These are phyloP conservation scores for Aspergillus quadrilineatus DNA, from an alignment of 2,329 filamentous ascomycete genomes.

Conservation along the genomic window DNA sequence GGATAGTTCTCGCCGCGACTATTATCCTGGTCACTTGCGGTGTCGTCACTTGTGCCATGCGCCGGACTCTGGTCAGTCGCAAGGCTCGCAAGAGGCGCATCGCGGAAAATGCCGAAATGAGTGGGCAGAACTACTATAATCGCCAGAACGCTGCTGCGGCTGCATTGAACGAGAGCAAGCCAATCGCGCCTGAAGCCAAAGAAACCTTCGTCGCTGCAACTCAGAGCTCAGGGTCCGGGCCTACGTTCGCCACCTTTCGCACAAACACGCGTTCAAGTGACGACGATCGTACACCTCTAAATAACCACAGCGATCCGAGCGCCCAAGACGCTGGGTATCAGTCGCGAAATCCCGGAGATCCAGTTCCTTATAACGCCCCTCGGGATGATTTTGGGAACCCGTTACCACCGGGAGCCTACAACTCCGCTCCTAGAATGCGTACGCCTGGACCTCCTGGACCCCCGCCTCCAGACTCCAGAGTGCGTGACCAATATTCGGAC, in stretches of 20 bases:
- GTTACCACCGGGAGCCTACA: slow-evolving; percentile 34
- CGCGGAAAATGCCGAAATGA: slow-evolving; percentile 95
- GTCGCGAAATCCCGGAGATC: slow-evolving; percentile 28
- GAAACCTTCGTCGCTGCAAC: slow-evolving; percentile 57
- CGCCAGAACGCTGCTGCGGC: slow-evolving; percentile 48
- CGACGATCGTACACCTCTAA: slow-evolving; percentile 44
- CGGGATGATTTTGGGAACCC: slow-evolving; percentile 44
- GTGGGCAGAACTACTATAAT: slow-evolving; percentile 86
- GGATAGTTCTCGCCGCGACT: slow-evolving; percentile 85
- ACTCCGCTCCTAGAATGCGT: slow-evolving; percentile 36
- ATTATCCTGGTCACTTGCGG: slow-evolving; percentile 78
- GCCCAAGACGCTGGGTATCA: slow-evolving; percentile 30
- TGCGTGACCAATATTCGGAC: slow-evolving; percentile 50
- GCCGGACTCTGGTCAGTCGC: slow-evolving; percentile 82
- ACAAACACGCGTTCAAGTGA: slow-evolving; percentile 35
- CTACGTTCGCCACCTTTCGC: slow-evolving; percentile 49
- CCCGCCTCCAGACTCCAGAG: slow-evolving; percentile 28
- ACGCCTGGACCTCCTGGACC: slow-evolving; percentile 9
- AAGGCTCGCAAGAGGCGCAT: slow-evolving; percentile 93
- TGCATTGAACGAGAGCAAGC: slow-evolving; percentile 19
- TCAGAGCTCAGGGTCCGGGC: slow-evolving; percentile 51
- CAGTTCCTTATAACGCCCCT: slow-evolving; percentile 32
- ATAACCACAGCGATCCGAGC: slow-evolving; percentile 31
- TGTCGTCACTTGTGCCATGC: slow-evolving; percentile 91
- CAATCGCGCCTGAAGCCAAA: slow-evolving; percentile 53